Conservation (phyloP, 1,284 basidiomycete genomes). For the Heterobasidion irregulare region DNA sequence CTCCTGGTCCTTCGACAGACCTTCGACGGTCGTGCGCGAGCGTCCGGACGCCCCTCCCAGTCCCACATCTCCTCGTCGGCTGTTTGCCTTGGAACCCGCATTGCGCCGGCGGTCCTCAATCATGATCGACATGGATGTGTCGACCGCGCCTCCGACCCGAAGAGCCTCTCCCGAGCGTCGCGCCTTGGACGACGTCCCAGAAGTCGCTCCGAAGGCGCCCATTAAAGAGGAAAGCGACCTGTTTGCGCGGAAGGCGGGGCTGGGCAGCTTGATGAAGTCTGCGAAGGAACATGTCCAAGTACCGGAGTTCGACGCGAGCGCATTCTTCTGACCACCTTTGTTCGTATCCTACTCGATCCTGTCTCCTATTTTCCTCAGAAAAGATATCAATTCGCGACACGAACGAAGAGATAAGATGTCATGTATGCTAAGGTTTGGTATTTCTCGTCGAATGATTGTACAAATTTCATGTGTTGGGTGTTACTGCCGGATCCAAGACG, state of each 20-base stretch:
- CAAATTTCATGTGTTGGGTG: slow-evolving; percentile 2
- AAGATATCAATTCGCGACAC: neutral
- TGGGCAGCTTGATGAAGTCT: slow-evolving; percentile 78
- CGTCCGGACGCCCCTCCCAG: slow-evolving; percentile 26
- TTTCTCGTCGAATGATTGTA: slow-evolving; percentile 1
- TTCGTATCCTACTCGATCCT: no score
- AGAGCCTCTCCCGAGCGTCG: slow-evolving; percentile 36
- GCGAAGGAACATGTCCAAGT: slow-evolving; percentile 83
- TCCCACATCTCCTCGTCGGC: slow-evolving; percentile 32
- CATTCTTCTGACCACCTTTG: slow-evolving; percentile 37
- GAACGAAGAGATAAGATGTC: neutral
- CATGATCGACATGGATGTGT: slow-evolving; percentile 83
- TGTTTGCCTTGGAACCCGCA: slow-evolving; percentile 45
- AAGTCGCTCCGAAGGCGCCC: slow-evolving; percentile 16
- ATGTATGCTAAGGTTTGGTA: no score
- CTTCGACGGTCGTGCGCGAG: slow-evolving; percentile 33
- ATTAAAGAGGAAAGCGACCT: slow-evolving; percentile 47
- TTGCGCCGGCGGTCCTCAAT: slow-evolving; percentile 62
- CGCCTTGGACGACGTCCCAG: slow-evolving; percentile 1
- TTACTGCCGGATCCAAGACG: slow-evolving; percentile 8
- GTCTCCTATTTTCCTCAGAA: neutral
- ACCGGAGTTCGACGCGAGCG: slow-evolving; percentile 79
- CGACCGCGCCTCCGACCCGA: slow-evolving; percentile 52
- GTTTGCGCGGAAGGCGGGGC: slow-evolving; percentile 58
- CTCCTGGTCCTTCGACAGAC: slow-evolving; percentile 87